Base-by-base conservation (phyloP, 805 yeast genomes). In the Nakazawaea ambrosiae region DNA sequence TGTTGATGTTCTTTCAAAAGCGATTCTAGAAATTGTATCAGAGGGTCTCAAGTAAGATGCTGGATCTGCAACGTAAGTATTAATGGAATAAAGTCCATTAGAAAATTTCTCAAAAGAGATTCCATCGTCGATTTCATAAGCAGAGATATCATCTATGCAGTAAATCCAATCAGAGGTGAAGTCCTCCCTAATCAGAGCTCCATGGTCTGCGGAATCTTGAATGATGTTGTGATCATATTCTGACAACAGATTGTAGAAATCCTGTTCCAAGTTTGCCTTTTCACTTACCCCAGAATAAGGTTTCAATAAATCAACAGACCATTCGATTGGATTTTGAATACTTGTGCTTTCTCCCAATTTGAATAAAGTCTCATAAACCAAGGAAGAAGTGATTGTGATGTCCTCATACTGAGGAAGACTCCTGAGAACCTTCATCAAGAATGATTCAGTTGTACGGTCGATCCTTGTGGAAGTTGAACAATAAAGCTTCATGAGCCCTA, bases 51-150 rank as follows among this genome's bases (percentile, higher is more conserved):
- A 56, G 44, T 68, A 73, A 0, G 96, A 80, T 0, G 86, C 66
- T 0, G 97, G 97, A 54, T 90, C 88, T 1, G 97, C 97, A 44
- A 90, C 75, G 54, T 83, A 95, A 2, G 87, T 67, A 22, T 80
- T 71, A 4, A 89, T 46, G 8, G 63, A 59, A 46, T 61, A 73
- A 11, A 50, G 50, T 3, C 56, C 53, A 1, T 54, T 46, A 1
- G 50, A 48, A 4, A 45, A 37, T 36, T 20, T 45, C 44, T 20
- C 48, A 15, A 90, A 63, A 1, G 96, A 75, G 20, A 90, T 67
- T 33, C 97, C 98, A 58, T 90, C 98, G 57, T 90, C 98, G 42
- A 92, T 82, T 56, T 92, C 97, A 47, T 81, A 81, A 0, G 97
- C 95, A 29, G 68, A 68, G 3, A 65, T 73, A 3, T 81, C 68